These are phyloP conservation scores for Colletotrichum coccodes DNA, from an alignment of 2,329 filamentous ascomycete genomes.

Conservation along the genomic window DNA sequence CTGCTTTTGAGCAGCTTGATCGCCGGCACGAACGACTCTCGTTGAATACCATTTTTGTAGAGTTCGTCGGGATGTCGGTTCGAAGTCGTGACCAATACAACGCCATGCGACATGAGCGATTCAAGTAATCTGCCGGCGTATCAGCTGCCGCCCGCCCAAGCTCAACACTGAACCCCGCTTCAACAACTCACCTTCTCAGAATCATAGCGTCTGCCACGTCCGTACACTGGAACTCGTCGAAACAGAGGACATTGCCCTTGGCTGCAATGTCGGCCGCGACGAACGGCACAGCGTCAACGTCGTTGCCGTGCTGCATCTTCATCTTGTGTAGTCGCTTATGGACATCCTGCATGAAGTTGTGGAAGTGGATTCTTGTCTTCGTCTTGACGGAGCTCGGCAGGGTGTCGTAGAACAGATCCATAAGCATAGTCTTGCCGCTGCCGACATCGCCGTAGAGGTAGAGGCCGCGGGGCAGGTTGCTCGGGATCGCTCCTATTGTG, in stretches of 20 bases:
- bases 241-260: constrained; percentile 87
- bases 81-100: constrained; percentile 93
- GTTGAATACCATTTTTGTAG: constrained; percentile 98
- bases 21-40: constrained; percentile 93
- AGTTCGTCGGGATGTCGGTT: constrained; percentile 97
- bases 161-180: not conserved
- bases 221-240: constrained; percentile 98
- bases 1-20: constrained; percentile 89
- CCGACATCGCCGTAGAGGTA: constrained; percentile 98
- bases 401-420: constrained; percentile 98
- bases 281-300: constrained; percentile 90
- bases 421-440: constrained; percentile 98
- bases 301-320: constrained; percentile 88
- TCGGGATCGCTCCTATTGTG: constrained; percentile 67
- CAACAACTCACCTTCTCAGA: constrained; percentile 69
- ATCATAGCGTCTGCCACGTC: constrained; percentile 99
- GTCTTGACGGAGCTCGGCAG: constrained; percentile 80
- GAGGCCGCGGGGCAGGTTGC: constrained; percentile 84
- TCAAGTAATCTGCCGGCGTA: constrained; percentile 74
- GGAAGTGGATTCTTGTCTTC: constrained; percentile 96
- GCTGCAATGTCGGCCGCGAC: constrained; percentile 95
- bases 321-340: constrained; percentile 90
- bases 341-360: constrained; percentile 99
- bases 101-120: constrained; percentile 93
- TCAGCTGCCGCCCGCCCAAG: constrained; percentile 2